Conservation (phyloP, 805 yeast genomes). For the Scheffersomyces lignosus region DNA sequence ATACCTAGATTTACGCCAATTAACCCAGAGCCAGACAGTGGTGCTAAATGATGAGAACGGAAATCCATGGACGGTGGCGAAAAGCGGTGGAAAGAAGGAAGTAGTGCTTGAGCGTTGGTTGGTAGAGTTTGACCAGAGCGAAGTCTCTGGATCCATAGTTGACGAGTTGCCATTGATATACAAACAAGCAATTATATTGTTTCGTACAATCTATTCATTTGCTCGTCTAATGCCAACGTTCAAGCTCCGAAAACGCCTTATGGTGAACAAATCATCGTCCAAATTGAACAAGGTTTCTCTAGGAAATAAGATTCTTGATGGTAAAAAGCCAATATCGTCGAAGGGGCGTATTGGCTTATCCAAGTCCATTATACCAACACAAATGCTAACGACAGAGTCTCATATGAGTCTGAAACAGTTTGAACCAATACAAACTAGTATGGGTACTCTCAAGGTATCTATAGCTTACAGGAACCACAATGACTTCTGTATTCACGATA, state of each 20-base stretch:
- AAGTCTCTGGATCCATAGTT: constrained; percentile 31
- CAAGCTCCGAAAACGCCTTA: constrained; percentile 46
- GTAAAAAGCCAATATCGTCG: constrained; percentile 73
- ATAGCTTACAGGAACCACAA: constrained; percentile 78
- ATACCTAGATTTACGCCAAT: constrained; percentile 62
- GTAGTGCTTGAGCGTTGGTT: constrained; percentile 95
- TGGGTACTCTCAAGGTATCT: constrained; percentile 71
- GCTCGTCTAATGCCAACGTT: constrained; percentile 71
- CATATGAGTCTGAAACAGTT: constrained; percentile 65
- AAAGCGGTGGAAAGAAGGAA: constrained; percentile 65
- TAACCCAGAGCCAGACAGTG: constrained; percentile 58
- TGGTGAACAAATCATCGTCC: constrained; percentile 10
- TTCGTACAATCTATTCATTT: constrained; percentile 71
- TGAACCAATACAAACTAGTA: constrained; percentile 69
- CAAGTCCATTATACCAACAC: constrained; percentile 55
- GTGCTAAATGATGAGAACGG: constrained; percentile 57
- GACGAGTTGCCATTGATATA: constrained; percentile 68
- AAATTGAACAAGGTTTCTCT: constrained; percentile 37
- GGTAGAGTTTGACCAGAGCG: constrained; percentile 66
- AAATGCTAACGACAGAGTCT: constrained; percentile 34
- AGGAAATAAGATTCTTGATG: constrained; percentile 68
- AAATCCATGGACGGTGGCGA: constrained; percentile 56
- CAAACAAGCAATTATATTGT: constrained; percentile 69
- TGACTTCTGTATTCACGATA: constrained; percentile 65
- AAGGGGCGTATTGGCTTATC: constrained; percentile 85